Base-by-base conservation (phyloP, 1,284 basidiomycete genomes). In the Cutaneotrichosporon sp. region DNA sequence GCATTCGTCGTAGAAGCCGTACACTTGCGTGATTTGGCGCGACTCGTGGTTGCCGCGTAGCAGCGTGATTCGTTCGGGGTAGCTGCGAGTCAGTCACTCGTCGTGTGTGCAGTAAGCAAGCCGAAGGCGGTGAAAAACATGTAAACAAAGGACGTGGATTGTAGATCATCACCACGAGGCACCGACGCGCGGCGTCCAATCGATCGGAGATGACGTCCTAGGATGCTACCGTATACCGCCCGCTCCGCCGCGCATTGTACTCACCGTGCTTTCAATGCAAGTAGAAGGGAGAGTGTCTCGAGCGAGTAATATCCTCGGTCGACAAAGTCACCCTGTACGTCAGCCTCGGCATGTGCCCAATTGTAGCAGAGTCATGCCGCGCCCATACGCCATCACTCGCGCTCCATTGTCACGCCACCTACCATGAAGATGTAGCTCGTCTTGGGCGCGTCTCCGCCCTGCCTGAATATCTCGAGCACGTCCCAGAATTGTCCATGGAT, bases 401-500 rank as follows among this genome's bases (percentile, higher is more conserved):
- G n/a, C 25, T 31, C 12, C 27, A 6, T 7, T 20, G 35, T 16
- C 4, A 11, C 34, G 12, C 4, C 16, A 48, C 57, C 22, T 39
- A 52, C 57, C 93, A 97, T 97, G 72, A 97, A 97, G 57, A 97
- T 90, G 74, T 97, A 97, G 66, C 88, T 90, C 57, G 90, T 97
- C 55, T 85, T 86, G 3, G 90, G 90, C 0, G 88, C 82, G 64
- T 84, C 82, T 6, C 93, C 94, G 8, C 93, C 94, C 58, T 90
- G 88, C 62, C 90, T 77, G 63, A 97, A 79, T 31, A 97, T 79
- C 77, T 97, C 92, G 17, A 93, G 77, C 20, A 97, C 79, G 69
- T 97, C 91, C 90, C 90, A 97, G 71, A 96, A 92, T 74, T 96
- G 91, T 20, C 91, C 91, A 67, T 94, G 91, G 45, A 96, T 92